These are phyloP conservation scores for Cotoneaster glaucophyllus DNA, from an alignment of 306 rosid genomes.

Conservation along the genomic window DNA sequence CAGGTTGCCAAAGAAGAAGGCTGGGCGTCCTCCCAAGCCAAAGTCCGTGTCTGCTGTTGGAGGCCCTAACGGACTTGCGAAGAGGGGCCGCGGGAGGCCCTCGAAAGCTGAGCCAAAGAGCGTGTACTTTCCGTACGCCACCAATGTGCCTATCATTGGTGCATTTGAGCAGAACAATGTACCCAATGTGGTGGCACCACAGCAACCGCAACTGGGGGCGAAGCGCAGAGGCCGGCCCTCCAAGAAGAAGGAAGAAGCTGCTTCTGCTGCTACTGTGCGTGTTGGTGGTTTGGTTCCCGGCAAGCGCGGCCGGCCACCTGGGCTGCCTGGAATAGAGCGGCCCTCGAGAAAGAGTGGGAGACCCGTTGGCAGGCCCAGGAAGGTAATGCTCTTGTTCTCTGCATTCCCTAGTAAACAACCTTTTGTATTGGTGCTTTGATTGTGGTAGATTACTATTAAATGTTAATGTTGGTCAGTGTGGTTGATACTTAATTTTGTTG, in stretches of 20 bases:
- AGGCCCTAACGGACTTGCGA: constrained; percentile 18
- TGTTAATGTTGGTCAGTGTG: background rate
- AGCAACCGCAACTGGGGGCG: constrained; percentile 9
- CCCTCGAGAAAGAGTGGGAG: constrained; percentile 27
- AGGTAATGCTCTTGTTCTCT: constrained; percentile 35
- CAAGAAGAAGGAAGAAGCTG: constrained; percentile 22
- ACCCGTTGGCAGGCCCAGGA: constrained; percentile 76
- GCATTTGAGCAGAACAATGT: constrained; percentile 18
- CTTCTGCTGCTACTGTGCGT: background rate
- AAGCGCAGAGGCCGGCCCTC: constrained; percentile 52
- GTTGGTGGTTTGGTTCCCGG: constrained; percentile 10
- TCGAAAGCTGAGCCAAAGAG: constrained; percentile 41
- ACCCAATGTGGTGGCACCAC: background rate
- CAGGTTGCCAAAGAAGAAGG: constrained; percentile 23
- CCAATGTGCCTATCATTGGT: constrained; percentile 23
- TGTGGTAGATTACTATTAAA: background rate
- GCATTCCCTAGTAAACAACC: background rate
- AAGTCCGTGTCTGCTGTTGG: constrained; percentile 12
- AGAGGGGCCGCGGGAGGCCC: constrained; percentile 70
- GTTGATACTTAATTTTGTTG: background rate
- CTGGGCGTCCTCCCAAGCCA: constrained; percentile 53
- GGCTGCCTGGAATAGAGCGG: constrained; percentile 13
- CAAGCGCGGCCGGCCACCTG: constrained; percentile 30
- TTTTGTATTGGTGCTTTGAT: background rate
- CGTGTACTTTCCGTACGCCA: constrained; percentile 46